Base-by-base conservation (phyloP, 192 early-diverging fungal genomes). In the Podila clonocystis region DNA sequence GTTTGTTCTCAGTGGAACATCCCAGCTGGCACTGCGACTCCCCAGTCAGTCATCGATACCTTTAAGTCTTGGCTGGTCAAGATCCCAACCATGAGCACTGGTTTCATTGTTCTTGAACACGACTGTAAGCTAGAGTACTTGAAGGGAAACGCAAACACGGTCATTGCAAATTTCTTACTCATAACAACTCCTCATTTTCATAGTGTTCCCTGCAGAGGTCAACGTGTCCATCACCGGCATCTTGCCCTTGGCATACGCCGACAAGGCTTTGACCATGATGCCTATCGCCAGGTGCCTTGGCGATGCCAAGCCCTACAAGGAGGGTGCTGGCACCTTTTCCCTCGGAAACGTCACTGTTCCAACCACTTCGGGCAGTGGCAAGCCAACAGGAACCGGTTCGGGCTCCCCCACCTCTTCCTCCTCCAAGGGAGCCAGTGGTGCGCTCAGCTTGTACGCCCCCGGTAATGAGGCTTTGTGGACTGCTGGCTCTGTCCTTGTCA, bases 51-150 rank as follows among this genome's bases (percentile, higher is more conserved):
- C 20, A 7, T 79, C 26, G 69, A 58, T 17, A 80, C 65, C 9
- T 85, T 85, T 62, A 75, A 80, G 58, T 38, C 73, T 59, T 90
- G 87, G 87, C 60, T 82, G 9, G 41, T 57, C 45, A 83, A 85
- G 62, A 82, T 82, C 65, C 67, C 86, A 26, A 82, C 72, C 52
- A 67, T 84, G 70, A 68, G 58, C 30, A 75, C 72, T 12, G 89
- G 89, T 50, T 84, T 84, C 72, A 68, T 90, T 45, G 76, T 82
- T 24, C 65, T 90, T 4, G 78, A 88, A 68, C 89, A 90, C 59
- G 89, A 90, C 70, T 69, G 73, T 74, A 68, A 67, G 65, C 22
- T 22, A 29, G 9, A 33, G 30, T 4, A 41, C 13, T 36, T 6
- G 8, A 22, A 4, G 8, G 7, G n/a, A n/a, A n/a, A n/a, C 22